Base-by-base conservation (phyloP, 2,329 filamentous ascomycete species). In the Ophidiomyces ophidiicola region DNA sequence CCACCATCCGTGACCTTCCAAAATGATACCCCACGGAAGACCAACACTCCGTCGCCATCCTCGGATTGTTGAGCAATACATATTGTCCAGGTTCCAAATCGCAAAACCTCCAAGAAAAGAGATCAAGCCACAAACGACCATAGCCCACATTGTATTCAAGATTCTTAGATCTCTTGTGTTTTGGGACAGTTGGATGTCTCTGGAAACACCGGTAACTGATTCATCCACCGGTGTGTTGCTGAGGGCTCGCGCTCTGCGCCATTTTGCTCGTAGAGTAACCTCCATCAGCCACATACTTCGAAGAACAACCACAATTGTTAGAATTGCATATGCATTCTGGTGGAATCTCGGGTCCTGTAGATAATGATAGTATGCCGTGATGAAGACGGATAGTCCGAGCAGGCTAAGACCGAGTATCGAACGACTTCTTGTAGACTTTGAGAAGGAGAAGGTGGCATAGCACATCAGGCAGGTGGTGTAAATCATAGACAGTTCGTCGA, bases 291-390 rank as follows among this genome's bases (percentile, higher is more conserved):
- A 84, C 67, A 87, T 78, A 50, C 77, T 80, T 23, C 81, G 76
- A 38, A 81, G 64, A 17, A 90, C 68, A 15, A 88, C 75, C 29
- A 77, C 66, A 4, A 70, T 69, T 0, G 83, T 90, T 30, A 92
- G 63, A 3, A 80, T 54, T 1, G 77, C 82, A 50, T 86, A 92
- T 3, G 79, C 80, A 44, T 76, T 78, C 56, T 92, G 83, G 60
- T 92, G 85, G 58, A 92, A 92, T 1, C 74, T 67, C 0, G 85
- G 83, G 47, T 92, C 78, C 54, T 87, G 83, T 11, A 86, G 75
- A 46, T 82, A 76, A 54, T 86, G 81, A 60, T 93, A 93, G 58
- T 81, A 74, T 28, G 81, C 67, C 10, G 84, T 90, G 56, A 92
- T 87, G 51, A 78, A 80, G 25, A 64, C 58, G n/a, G 73, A 68